Evolutionary conservation across 2,329 filamentous ascomycete genomes (phyloP), one percentile per base, ranked within the genome.

Genomic region (Lecanicillium sp.): DNA sequence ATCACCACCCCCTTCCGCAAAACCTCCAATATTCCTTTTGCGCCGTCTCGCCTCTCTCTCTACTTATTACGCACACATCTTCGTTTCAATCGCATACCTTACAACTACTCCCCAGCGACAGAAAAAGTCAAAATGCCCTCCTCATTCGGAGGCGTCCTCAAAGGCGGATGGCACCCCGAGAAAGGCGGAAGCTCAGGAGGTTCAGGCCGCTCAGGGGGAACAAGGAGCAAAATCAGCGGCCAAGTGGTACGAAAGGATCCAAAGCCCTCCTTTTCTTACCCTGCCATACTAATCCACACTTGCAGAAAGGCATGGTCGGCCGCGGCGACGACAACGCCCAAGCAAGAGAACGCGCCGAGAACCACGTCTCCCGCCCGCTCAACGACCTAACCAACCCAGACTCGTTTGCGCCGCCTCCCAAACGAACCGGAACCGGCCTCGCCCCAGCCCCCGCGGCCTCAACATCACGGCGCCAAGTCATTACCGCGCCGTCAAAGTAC

Each of bases 401-500:
- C 1, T 74, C 78, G 13, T 95, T 94, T 55, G 86, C 76, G 3
- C 85, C 87, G 17, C 88, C 88, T 18, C 88, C 88, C 1, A 89
- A 77, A 51, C 83, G 63, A 28, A 57, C 57, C 19, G 51, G 53
- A 42, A 46, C 58, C 31, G 71, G 60, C 58, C 53, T 50, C 31
- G 47, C 44, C 12, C 48, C 52, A 3, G 42, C 48, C 14, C 54
- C 55, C 0, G 43, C 47, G 4, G 17, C 53, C 9, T 43, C 48
- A 3, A 34, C 48, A 9, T 38, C 15, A 12, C 45, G 45, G 22
- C 51, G 56, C 37, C 50, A 50, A 34, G 58, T 53, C 38, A 40
- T 52, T 43, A 38, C 54, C 18, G 45, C 56, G 20, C 56, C 58
- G 13, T 60, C 57, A 3, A 60, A 53, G 31, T 59, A 60, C 20